These are phyloP conservation scores for Gnomoniopsis sp. DNA, from an alignment of 2,329 filamentous ascomycete species.

Conservation along the genomic window DNA sequence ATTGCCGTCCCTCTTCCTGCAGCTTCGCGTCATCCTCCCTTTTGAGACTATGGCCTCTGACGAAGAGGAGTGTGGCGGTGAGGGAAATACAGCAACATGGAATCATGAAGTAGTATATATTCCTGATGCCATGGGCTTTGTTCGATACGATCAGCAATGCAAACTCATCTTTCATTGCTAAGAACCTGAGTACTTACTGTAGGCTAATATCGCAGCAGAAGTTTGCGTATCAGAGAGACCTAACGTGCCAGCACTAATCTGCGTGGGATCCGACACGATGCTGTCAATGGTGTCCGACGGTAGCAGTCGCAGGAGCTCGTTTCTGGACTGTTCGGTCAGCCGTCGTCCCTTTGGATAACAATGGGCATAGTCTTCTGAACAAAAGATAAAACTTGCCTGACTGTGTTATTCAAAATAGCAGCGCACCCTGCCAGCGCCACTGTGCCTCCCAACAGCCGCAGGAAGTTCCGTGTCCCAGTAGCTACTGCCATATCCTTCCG, in stretches of 20 bases:
- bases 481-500: slow-evolving; percentile 17
- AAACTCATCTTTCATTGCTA: too few relatives aligned
- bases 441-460: slow-evolving; percentile 12
- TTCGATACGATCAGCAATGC: background rate
- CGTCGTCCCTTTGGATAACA: background rate
- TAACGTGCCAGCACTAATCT: background rate
- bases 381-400: background rate
- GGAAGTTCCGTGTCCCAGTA: slow-evolving; percentile 17
- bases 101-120: slow-evolving; percentile 14
- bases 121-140: slow-evolving; percentile 12
- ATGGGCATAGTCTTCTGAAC: background rate
- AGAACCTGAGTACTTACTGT: background rate
- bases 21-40: slow-evolving; percentile 14
- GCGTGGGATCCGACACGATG: slow-evolving; percentile 1
- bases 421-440: slow-evolving; percentile 10
- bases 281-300: background rate
- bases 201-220: slow-evolving; percentile 2
- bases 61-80: slow-evolving; percentile 4
- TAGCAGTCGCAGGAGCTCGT: background rate
- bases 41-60: slow-evolving; percentile 10
- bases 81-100: slow-evolving; percentile 9
- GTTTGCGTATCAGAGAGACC: slow-evolving; percentile 2
- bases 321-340: background rate
- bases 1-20: slow-evolving; percentile 10
- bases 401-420: slow-evolving; percentile 10